Base-by-base conservation (phyloP, 75 land plant genomes). In the Selaginella tamariscina region DNA sequence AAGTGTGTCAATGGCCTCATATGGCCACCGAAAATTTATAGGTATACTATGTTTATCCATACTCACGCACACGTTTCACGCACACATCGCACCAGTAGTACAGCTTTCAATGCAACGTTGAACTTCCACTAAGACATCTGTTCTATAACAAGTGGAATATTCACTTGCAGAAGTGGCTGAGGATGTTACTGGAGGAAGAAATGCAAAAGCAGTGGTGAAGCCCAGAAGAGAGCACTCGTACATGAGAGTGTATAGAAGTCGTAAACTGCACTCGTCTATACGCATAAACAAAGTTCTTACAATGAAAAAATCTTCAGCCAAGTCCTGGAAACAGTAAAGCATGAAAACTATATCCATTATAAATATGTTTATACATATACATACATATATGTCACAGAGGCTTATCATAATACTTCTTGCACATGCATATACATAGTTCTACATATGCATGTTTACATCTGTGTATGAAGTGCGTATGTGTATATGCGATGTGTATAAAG, bases 281-380 rank as follows among this genome's bases (percentile, higher is more conserved):
- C 79, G 82, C 56, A 78, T 66, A 33, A 81, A 87, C 0, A 81
- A 81, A 33, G 81, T 70, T 31, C 68, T 64, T 29, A 89, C 68
- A 54, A 87, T 74, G 73, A 87, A 89, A 56, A 82, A 76, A 28
- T 81, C 83, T 32, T 66, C 70, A 27, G 84, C 72, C 56, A 87
- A 32, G 1, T 32, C 70, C 30, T 69, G 71, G 32, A 87, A 55
- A 55, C 56, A 75, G n/a, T 55, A 66, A 66, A 77, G 76, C 2
- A 71, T 2, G 11, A 57, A 32, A 33, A 23, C 29, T 20, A 79
- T 29, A 49, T 64, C 15, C 30, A 20, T 55, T 64, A 55, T 56
- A 23, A 73, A n/a, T n/a, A n/a, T n/a, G n/a, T n/a, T n/a, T n/a
- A n/a, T n/a, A n/a, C n/a, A n/a, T n/a, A n/a, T n/a, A n/a, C n/a